Evolutionary conservation across 805 yeast genomes (phyloP), one percentile per base, ranked within the genome.

Genomic region (Candida coleopterorum): DNA sequence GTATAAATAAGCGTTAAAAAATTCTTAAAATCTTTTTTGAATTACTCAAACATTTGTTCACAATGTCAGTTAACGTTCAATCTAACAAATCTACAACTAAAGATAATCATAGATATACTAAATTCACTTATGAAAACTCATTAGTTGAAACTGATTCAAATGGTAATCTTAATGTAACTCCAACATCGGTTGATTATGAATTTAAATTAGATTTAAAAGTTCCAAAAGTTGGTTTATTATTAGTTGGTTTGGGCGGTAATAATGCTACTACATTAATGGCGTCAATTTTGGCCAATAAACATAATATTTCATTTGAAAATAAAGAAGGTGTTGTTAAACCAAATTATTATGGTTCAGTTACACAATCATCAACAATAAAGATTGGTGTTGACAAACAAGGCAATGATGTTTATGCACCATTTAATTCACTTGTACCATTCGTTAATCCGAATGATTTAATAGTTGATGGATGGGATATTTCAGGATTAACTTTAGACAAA

Each of bases 201-300:
- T 90, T 89, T 73, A 85, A 86, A 62, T 81, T 85, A 35, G 94
- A 87, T 50, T 72, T 85, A 56, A 73, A 71, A 39, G 77, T 81
- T 29, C 95, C 96, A 50, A 87, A 82, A 62, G 74, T 87, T 33
- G 97, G 97, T 50, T 70, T 89, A 45, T 64, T 89, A 78, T 72
- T 90, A 44, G 97, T 89, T 24, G 97, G 97, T 49, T 72, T 89
- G 47, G 97, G 97, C 50, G 97, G 97, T 63, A 89, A 89, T 72
- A 89, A 89, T 56, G 97, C 97, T 62, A 75, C 96, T 41, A 89
- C 97, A 10, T 72, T 90, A 46, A 77, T 88, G 37, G 88, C 90
- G 30, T 81, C 96, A 8, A 72, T 81, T 35, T 75, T 84, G 47
- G 95, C 97, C 42, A 89, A 89, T 71, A 86, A 81, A 53, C 73